Conservation (phyloP, 192 early-diverging fungal genomes). For the Dimargaris cristalligena region DNA sequence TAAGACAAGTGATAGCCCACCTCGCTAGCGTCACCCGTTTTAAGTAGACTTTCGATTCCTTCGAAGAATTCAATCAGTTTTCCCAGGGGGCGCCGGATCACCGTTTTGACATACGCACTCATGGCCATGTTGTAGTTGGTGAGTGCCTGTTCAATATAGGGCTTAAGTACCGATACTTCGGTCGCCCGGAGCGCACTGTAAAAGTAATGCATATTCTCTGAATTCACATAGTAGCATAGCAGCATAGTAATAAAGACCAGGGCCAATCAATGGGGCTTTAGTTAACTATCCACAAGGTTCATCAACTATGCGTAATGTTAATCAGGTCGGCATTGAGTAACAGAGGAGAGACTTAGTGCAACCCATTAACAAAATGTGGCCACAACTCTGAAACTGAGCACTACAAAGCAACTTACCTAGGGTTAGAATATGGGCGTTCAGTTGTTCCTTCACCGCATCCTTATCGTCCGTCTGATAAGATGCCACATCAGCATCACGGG, state of each 20-base stretch:
- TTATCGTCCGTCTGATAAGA: constrained; percentile 58
- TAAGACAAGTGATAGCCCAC: constrained; percentile 65
- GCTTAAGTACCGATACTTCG: constrained; percentile 53
- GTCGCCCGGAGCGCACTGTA: constrained; percentile 58
- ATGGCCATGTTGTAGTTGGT: constrained; percentile 60
- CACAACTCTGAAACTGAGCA: not conserved
- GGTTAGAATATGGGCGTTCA: constrained; percentile 74
- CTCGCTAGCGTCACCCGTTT: constrained; percentile 52
- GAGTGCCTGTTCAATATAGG: constrained; percentile 67
- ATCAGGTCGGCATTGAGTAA: not conserved
- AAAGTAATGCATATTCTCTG: constrained; percentile 94
- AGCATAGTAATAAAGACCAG: not conserved
- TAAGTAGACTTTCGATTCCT: constrained; percentile 75
- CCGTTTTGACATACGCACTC: constrained; percentile 70
- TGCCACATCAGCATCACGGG: constrained; percentile 46
- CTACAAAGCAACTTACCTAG: constrained; percentile 30
- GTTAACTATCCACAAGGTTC: too few species aligned
- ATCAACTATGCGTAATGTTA: not conserved
- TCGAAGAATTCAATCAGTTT: constrained; percentile 92
- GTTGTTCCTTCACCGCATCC: constrained; percentile 54
- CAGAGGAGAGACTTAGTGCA: not conserved
- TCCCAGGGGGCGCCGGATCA: constrained; percentile 74
- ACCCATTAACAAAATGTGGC: not conserved
- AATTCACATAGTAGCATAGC: constrained; percentile 7
- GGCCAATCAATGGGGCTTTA: too few species aligned